Evolutionary conservation across 257 asterid species (phyloP).

Genomic region (Nicotiana tabacum): DNA sequence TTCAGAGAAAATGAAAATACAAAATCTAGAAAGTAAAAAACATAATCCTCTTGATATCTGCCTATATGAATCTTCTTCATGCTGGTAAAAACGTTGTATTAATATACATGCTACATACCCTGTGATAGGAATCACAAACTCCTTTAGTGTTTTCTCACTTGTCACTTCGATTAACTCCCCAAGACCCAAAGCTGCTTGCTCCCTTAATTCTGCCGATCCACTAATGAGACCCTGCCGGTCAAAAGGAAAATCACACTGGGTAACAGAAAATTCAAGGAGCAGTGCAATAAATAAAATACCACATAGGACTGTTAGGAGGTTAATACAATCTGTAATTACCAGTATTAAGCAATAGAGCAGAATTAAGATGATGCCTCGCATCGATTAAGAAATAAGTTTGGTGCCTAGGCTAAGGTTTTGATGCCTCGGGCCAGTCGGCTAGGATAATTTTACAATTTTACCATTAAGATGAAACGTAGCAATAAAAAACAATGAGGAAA

Average conservation of each 20-base stretch:
- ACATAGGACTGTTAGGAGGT: background rate
- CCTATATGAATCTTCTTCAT: background rate
- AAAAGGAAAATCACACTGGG: background rate
- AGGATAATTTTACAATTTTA: background rate
- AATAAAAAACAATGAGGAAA: background rate
- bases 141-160: slow-evolving; percentile 78
- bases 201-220: slow-evolving; percentile 96
- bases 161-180: slow-evolving; percentile 96
- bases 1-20: background rate
- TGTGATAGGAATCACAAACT: slow-evolving; percentile 91
- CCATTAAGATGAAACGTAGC: background rate
- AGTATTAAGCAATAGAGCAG: background rate
- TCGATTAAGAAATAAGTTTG: background rate
- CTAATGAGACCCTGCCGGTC: slow-evolving; percentile 78
- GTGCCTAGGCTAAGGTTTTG: background rate
- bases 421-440: background rate
- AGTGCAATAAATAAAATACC: background rate
- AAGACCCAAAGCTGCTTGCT: slow-evolving; percentile 96
- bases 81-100: background rate
- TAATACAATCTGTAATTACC: background rate
- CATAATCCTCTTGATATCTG: background rate
- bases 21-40: background rate
- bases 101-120: slow-evolving; percentile 50
- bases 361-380: background rate
- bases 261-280: background rate